A percentile compares a stretch with the other conserved stretches of the same genome.
Evolutionary conservation across 2,329 filamentous ascomycete species (phyloP).

Genomic region (Colletotrichum sp.): DNA sequence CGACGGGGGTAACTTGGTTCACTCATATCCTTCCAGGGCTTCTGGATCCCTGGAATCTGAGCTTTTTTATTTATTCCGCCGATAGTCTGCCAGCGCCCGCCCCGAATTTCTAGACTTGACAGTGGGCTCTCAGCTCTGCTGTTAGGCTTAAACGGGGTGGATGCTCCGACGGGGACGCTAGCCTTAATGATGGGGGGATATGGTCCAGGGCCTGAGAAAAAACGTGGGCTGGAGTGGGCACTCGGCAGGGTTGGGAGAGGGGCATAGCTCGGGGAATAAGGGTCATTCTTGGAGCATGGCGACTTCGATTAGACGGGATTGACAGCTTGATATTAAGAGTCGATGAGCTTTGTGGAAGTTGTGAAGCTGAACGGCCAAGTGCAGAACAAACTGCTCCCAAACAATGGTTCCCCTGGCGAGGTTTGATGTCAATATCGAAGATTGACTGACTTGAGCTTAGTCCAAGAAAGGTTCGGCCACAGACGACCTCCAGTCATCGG

Average conservation of each 20-base stretch:
- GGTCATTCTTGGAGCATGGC: neutral
- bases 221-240: neutral
- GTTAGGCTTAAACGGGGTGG: neutral
- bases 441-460: neutral
- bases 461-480: neutral
- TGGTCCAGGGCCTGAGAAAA: neutral
- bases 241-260: neutral
- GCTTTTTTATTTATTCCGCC: neutral
- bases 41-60: neutral
- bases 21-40: neutral
- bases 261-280: neutral
- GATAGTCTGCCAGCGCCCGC: neutral
- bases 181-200: neutral
- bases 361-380: neutral
- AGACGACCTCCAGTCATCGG: neutral
- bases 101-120: neutral
- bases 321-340: neutral
- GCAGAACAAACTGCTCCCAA: neutral
- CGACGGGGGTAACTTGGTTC: neutral
- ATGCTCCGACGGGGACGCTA: neutral
- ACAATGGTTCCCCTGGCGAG: neutral
- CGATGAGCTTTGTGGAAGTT: neutral
- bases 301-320: neutral
- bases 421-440: neutral
- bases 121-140: neutral